These are phyloP conservation scores for Apiotrichum montevideense DNA, from an alignment of 1,284 basidiomycete genomes.

Conservation along the genomic window DNA sequence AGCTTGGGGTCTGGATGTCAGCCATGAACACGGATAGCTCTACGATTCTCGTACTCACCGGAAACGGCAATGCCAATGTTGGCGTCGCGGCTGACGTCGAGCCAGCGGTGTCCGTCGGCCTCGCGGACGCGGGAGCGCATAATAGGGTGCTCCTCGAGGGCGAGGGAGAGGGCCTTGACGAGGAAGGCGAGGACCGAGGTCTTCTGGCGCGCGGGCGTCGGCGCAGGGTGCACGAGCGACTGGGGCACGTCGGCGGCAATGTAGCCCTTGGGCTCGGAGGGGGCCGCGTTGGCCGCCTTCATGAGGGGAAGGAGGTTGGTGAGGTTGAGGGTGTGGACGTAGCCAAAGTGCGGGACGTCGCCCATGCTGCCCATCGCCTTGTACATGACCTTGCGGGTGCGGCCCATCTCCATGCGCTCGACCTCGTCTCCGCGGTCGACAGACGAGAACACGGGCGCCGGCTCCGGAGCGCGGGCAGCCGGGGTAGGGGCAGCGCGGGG, in stretches of 20 bases:
- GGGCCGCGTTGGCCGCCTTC: slow-evolving; percentile 58
- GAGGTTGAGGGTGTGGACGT: slow-evolving; percentile 74
- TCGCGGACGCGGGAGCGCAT: slow-evolving; percentile 34
- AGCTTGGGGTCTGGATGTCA: slow-evolving; percentile 55
- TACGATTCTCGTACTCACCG: too few relatives aligned
- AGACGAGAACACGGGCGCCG: background rate
- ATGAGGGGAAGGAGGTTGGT: slow-evolving; percentile 67
- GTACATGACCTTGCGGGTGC: slow-evolving; percentile 78
- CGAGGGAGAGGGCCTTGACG: slow-evolving; percentile 72
- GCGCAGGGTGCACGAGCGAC: slow-evolving; percentile 45
- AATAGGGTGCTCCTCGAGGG: slow-evolving; percentile 60
- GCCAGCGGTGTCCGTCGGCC: slow-evolving; percentile 22
- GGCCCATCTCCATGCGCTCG: slow-evolving; percentile 58
- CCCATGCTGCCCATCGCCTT: slow-evolving; percentile 66
- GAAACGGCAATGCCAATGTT: slow-evolving; percentile 40
- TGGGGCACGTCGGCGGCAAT: slow-evolving; percentile 52
- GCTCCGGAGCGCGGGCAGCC: background rate
- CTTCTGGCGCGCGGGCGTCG: slow-evolving; percentile 24
- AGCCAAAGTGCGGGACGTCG: slow-evolving; percentile 70
- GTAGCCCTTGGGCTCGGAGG: slow-evolving; percentile 48
- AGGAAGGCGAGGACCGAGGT: slow-evolving; percentile 79
- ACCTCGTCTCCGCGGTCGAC: slow-evolving; percentile 58
- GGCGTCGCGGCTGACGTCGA: slow-evolving; percentile 35
- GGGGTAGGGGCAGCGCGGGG: background rate
- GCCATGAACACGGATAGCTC: too few relatives aligned